These are phyloP conservation scores for Cladosporium austrohemisphaericum DNA, from an alignment of 2,329 filamentous ascomycete species.

Conservation along the genomic window DNA sequence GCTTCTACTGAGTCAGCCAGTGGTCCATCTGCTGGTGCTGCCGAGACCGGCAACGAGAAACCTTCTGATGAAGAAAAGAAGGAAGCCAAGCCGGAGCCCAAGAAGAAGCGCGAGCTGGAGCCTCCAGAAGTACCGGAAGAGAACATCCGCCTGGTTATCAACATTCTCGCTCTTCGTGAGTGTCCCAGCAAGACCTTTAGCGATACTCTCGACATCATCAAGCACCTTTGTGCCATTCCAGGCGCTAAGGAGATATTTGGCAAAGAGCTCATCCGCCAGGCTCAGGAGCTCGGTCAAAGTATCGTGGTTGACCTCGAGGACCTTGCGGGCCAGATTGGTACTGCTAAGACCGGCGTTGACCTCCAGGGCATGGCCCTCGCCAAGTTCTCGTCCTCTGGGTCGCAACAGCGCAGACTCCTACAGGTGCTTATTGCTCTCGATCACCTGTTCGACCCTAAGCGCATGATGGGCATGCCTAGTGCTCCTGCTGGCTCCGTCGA, in stretches of 20 bases:
- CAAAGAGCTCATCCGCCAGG: constrained; percentile 85
- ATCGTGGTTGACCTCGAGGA: constrained; percentile 83
- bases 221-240: constrained; percentile 90
- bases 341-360: constrained; percentile 83
- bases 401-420: constrained; percentile 93
- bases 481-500: constrained; percentile 40
- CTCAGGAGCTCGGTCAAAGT: constrained; percentile 75
- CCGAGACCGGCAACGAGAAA: constrained; percentile 18
- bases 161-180: constrained; percentile 91
- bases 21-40: constrained; percentile 19
- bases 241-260: constrained; percentile 87
- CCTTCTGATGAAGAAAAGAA: constrained; percentile 38
- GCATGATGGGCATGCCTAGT: constrained; percentile 43
- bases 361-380: constrained; percentile 90
- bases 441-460: constrained; percentile 85
- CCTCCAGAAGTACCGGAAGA: constrained; percentile 83
- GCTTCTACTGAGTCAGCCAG: constrained; percentile 20
- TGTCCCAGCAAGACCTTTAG: constrained; percentile 98
- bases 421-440: constrained; percentile 90
- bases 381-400: constrained; percentile 93
- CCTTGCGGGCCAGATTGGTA: constrained; percentile 78
- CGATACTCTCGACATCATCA: constrained; percentile 97
- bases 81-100: constrained; percentile 33
- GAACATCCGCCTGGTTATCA: constrained; percentile 90
- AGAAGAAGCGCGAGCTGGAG: constrained; percentile 61